A percentile compares a stretch with the other conserved stretches of the same genome.
phyloP scores from a whole-genome alignment of 352 stramenopile species.

The Albugo laibachii region DNA sequence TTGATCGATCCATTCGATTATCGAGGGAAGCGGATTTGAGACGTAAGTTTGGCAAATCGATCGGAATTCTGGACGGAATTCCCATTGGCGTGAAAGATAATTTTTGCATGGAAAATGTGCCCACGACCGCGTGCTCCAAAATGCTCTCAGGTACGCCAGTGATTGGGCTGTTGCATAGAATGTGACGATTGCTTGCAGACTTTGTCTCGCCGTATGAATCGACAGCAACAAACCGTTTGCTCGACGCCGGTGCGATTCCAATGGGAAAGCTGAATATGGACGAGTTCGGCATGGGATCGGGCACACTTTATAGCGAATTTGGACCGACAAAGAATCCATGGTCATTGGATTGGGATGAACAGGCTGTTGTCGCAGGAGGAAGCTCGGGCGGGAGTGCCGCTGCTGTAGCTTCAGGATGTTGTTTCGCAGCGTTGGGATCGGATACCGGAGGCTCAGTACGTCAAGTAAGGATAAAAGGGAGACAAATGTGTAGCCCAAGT shows the following conservation, averaged over 20 bases:
- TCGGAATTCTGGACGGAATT: conserved; percentile 84
- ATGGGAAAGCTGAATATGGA: conserved; percentile 97
- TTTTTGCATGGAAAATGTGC: conserved; percentile 80
- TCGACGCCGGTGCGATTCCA: conserved; percentile 79
- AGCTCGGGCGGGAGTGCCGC: conserved; percentile 88
- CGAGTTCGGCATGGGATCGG: conserved; percentile 97
- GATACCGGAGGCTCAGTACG: conserved; percentile 95
- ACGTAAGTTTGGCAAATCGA: conserved; percentile 15
- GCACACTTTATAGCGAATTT: conserved; percentile 80
- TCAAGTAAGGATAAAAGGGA: conserved; percentile 21
- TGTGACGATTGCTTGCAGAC: conserved; percentile 10
- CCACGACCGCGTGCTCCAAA: conserved; percentile 77
- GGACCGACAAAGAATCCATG: conserved; percentile 79
- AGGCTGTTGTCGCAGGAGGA: conserved; percentile 73
- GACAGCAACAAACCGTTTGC: conserved; percentile 64
- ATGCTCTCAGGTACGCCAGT: conserved; percentile 48
- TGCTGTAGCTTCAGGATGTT: conserved; percentile 83
- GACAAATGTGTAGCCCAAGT: background rate
- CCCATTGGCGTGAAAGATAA: conserved; percentile 94
- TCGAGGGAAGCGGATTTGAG: conserved; percentile 65
- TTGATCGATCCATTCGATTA: conserved; percentile 36
- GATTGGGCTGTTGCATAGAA: background rate
- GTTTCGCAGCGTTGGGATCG: conserved; percentile 86
- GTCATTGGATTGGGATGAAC: conserved; percentile 31
- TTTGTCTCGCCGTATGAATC: conserved; percentile 84